These are phyloP conservation scores for Nemania diffusa DNA, from an alignment of 2,329 filamentous ascomycete species.

Conservation along the genomic window DNA sequence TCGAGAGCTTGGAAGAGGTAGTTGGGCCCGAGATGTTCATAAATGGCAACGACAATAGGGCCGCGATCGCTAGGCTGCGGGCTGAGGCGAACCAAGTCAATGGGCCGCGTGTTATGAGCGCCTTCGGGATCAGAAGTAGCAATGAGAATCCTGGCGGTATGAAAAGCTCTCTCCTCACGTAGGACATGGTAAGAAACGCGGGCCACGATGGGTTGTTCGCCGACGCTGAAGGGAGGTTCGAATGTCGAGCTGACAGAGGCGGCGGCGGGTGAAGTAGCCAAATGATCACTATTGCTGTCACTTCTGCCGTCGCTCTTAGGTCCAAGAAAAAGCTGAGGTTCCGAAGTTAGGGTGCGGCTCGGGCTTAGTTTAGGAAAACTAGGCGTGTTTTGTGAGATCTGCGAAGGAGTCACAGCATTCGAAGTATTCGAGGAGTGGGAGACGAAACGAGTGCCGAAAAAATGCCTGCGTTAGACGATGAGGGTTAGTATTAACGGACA, in stretches of 20 bases:
- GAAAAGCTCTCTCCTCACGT: slow-evolving; percentile 86
- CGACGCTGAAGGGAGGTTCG: slow-evolving; percentile 64
- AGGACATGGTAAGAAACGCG: slow-evolving; percentile 84
- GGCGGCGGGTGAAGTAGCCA: slow-evolving; percentile 50
- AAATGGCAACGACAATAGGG: slow-evolving; percentile 81
- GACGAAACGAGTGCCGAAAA: slow-evolving; percentile 70
- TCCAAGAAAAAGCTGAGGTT: slow-evolving; percentile 52
- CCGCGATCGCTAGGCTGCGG: slow-evolving; percentile 74
- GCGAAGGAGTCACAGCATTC: slow-evolving; percentile 58
- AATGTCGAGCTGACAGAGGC: slow-evolving; percentile 50
- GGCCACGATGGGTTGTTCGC: slow-evolving; percentile 75
- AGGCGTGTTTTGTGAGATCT: slow-evolving; percentile 58
- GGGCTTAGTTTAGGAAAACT: slow-evolving; percentile 56
- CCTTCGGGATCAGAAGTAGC: slow-evolving; percentile 76
- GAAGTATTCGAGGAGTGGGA: slow-evolving; percentile 60
- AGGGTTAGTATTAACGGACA: slow-evolving; percentile 23
- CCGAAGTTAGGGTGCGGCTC: slow-evolving; percentile 57
- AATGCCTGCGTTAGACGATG: slow-evolving; percentile 62
- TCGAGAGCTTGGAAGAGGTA: slow-evolving; percentile 76
- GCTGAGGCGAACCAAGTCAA: slow-evolving; percentile 80
- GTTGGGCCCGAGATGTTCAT: slow-evolving; percentile 80
- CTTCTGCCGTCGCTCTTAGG: slow-evolving; percentile 54
- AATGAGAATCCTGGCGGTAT: slow-evolving; percentile 79
- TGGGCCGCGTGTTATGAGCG: slow-evolving; percentile 80
- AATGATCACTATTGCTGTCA: slow-evolving; percentile 55